Evolutionary conservation across 305 asterid genomes (phyloP), one percentile per base, ranked within the genome.

Genomic region (Fraxinus floribunda): DNA sequence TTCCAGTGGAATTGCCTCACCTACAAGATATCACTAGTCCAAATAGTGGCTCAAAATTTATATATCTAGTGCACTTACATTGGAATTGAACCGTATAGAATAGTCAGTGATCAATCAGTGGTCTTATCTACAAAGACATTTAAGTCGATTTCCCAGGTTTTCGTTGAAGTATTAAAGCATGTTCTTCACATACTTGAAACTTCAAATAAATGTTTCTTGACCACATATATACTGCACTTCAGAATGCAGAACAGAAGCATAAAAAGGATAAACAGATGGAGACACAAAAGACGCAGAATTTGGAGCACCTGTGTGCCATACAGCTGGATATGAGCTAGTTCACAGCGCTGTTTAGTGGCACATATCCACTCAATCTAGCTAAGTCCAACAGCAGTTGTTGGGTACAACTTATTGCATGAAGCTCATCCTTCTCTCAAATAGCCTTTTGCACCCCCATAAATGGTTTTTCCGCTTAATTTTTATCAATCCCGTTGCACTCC

Each of bases 1-100:
- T 86, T 95, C 99, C 0, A 95, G 90, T 0, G 98, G 98, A 15
- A 95, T 90, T 41, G 98, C 97, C 89, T 92, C 98, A 9, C 98
- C 97, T 94, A 72, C 84, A 81, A 57, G 11, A 80, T 49, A 62
- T 18, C 66, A 83, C 29, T 70, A 64, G 7, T 78, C n/a, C 46
- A 44, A 26, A 75, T 8, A 55, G 30, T 20, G 55, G 83, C 38
- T 82, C 39, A 34, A 29, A 79, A 73, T 18, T 11, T 20, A 20
- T 20, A 57, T 76, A 72, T 64, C 72, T 24, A 64, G 34, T 22
- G 72, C 72, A 64, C 29, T 22, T 64, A 24, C 72, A 24, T 38
- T 46, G 75, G 75, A 16, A 75, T 81, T 55, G 36, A 60, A 66
- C 7, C 38, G 52, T 52, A 29, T n/a, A 20, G 72, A 24, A 24